Evolutionary conservation across 1,284 basidiomycete genomes (phyloP), one percentile per base, ranked within the genome.

Genomic region (Sanghuangporus baumii): DNA sequence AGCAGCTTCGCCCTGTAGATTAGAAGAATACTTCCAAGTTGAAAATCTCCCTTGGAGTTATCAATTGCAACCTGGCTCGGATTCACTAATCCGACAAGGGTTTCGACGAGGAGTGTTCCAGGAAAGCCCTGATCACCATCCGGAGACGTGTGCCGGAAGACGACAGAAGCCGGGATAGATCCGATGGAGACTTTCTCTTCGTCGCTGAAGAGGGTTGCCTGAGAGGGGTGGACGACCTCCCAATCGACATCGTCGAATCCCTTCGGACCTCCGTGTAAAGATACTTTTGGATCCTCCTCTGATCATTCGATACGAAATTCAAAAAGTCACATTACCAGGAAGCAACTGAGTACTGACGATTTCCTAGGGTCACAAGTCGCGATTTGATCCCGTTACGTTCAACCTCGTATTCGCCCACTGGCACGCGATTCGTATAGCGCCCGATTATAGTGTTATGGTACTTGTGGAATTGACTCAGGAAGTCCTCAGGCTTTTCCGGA

Each of bases 391-490:
- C 85, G 40, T 84, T 78, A 67, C 82, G 79, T 69, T 83, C 78
- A 41, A 89, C 66, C 18, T 71, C 62, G 66, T 86, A 80, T 4
- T 76, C 78, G 38, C 82, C 82, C 18, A 81, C 82, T 2, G 88
- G 86, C 56, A 91, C 76, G 37, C 88, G 81, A 73, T 91, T 91
- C 43, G 86, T 77, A 67, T 89, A 90, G 67, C 87, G 78, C 31
- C 89, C 89, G 62, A 91, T 79, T 70, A 89, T 79, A 11, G 85
- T 83, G 74, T 90, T 90, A 54, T 80, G 84, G 74, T 89, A 90
- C 73, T 85, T 88, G 71, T 68, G 67, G 47, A 61, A 63, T 26
- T 84, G 79, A 11, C 71, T 75, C 50, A 76, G 71, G 71, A 89
- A 87, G 67, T 79, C 83, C 64, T 78, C 70, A 58, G 87, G 83